phyloP scores from a whole-genome alignment of 306 rosid species.

The Betula pendula region DNA sequence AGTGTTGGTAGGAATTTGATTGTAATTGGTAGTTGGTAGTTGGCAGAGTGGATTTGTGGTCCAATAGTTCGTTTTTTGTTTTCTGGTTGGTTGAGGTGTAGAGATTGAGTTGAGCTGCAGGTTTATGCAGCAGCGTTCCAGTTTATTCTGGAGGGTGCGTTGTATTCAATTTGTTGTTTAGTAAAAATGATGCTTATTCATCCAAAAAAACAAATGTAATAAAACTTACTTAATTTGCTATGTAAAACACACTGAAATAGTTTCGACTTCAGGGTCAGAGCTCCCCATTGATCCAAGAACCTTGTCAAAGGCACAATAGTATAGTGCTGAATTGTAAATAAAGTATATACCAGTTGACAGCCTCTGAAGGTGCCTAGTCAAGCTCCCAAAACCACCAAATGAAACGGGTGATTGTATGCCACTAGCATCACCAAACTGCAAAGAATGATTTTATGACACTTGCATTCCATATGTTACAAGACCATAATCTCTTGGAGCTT shows the following conservation, averaged over 20 bases:
- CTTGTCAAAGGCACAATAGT: slow-evolving; percentile 16
- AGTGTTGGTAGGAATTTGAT: too few relatives aligned
- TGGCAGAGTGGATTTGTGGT: too few relatives aligned
- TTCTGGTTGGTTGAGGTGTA: too few relatives aligned
- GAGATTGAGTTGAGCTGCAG: too few relatives aligned
- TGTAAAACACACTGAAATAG: not conserved
- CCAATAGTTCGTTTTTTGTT: too few relatives aligned
- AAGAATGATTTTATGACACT: slow-evolving; percentile 32
- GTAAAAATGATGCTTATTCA: too few relatives aligned
- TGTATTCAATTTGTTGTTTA: too few relatives aligned
- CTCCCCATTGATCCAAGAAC: slow-evolving; percentile 3
- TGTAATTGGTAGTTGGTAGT: too few relatives aligned
- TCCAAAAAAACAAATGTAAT: not conserved
- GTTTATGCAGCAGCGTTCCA: too few relatives aligned
- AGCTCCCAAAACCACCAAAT: slow-evolving; percentile 93
- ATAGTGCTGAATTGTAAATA: not conserved
- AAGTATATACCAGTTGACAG: slow-evolving; percentile 56
- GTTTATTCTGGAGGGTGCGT: too few relatives aligned
- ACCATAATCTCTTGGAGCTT: slow-evolving; percentile 31
- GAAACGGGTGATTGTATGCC: slow-evolving; percentile 96
- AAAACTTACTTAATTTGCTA: not conserved
- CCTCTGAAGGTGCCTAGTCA: slow-evolving; percentile 91
- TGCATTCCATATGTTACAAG: slow-evolving; percentile 29
- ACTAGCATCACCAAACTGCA: slow-evolving; percentile 95
- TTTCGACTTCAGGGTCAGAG: slow-evolving; percentile 2